These are phyloP conservation scores for Hamamelis virginiana DNA, from an alignment of 164 flowering plant genomes.

Conservation along the genomic window DNA sequence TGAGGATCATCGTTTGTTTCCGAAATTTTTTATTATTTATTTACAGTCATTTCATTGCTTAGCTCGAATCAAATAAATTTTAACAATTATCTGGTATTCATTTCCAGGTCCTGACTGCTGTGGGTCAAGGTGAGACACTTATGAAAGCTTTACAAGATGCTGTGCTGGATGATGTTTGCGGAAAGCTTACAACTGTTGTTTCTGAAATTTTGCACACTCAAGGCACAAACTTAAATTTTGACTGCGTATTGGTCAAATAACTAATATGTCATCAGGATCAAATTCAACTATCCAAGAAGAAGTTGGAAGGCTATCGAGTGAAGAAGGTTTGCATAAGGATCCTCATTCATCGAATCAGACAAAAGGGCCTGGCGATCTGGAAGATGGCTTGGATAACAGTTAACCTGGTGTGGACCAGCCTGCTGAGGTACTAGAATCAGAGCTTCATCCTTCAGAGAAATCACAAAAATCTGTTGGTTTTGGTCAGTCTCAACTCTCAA, in stretches of 20 bases:
- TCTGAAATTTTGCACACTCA: conserved; percentile 59
- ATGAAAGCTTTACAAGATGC: conserved; percentile 91
- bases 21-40: not conserved
- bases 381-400: conserved; percentile 25
- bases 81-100: not conserved
- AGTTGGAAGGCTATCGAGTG: conserved; percentile 21
- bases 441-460: conserved; percentile 26
- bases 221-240: conserved; percentile 50
- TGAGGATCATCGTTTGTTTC: not conserved
- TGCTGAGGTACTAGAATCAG: conserved; percentile 26
- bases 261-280: conserved; percentile 32
- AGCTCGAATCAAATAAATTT: not conserved
- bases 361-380: conserved; percentile 26
- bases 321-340: conserved; percentile 29
- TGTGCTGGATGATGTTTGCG: conserved; percentile 95
- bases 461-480: conserved; percentile 25
- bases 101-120: conserved; percentile 78
- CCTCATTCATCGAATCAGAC: conserved; percentile 26
- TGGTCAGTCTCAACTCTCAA: conserved; percentile 28
- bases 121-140: conserved; percentile 85
- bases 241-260: conserved; percentile 27
- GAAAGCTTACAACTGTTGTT: conserved; percentile 75
- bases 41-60: not conserved
- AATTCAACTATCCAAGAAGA: conserved; percentile 45
- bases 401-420: conserved; percentile 29